Base-by-base conservation (phyloP, 805 yeast genomes). In the Ogataea angusta region DNA sequence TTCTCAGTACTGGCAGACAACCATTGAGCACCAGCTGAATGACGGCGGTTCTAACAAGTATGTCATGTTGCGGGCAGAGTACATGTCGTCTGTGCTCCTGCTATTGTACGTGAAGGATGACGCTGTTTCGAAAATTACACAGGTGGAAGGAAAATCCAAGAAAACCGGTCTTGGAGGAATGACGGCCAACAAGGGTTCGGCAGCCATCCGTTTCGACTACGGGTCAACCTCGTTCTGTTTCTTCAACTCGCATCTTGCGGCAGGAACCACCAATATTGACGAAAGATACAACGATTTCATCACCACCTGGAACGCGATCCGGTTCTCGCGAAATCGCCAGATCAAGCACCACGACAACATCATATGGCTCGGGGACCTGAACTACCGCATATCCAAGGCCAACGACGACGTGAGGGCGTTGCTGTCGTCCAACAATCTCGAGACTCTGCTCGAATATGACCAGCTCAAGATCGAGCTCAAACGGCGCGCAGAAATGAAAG, bases 151-250 rank as follows among this genome's bases (percentile, higher is more conserved):
- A n/a, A 76, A 90, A n/a, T 76, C 85, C 10, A 91, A 90, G 54
- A 91, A 91, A 63, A 91, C 98, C 0, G 99, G 98, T 0, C 68
- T 93, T 40, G 96, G 97, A 27, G 99, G 99, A 32, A 91, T 93
- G 67, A 79, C 98, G 0, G 99, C 97, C 13, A 91, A 93, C 60
- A 91, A 91, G 62, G 99, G 99, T 32, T 96, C 95, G 4, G 95
- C 90, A 45, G 96, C 95, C 0, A 87, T 93, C 12, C 73, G 96
- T 46, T 85, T 91, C 63, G 78, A 83, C 36, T 87, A 75, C 61
- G 93, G 93, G 1, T 75, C 80, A 23, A 83, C 96, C 0, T 71
- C 84, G 2, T 82, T 89, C 55, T 89, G 95, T 48, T 78, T 89
- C 56, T 75, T 93, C 19, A 91, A 93, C 38, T 85, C 95, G 0